Conservation (phyloP, 2,329 filamentous ascomycete species). For the Fusarium sp. region DNA sequence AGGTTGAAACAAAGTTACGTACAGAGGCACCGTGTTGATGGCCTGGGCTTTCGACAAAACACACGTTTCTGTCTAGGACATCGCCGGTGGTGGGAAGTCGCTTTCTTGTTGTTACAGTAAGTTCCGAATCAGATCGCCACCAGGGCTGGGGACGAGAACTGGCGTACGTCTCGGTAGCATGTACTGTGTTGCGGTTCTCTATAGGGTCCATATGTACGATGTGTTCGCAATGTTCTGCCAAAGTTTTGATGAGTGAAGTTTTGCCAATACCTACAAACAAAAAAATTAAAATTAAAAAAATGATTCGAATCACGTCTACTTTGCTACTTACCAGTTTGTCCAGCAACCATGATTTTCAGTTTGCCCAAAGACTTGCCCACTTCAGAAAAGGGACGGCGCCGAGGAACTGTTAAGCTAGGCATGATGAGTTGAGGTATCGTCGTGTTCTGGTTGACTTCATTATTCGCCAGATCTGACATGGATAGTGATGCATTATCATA, state of each 20-base stretch:
- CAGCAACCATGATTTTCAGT: conserved; percentile 88
- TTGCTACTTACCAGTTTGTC: conserved; percentile 70
- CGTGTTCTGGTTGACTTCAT: conserved; percentile 34
- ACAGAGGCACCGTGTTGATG: conserved; percentile 66
- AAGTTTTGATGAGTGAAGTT: conserved; percentile 87
- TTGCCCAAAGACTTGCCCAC: conserved; percentile 84
- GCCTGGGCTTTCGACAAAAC: conserved; percentile 88
- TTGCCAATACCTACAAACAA: conserved; percentile 78
- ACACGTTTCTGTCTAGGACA: conserved; percentile 89
- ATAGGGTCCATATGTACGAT: conserved; percentile 91
- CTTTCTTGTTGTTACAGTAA: conserved; percentile 66
- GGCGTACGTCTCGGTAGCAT: conserved; percentile 76
- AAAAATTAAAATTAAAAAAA: neutral
- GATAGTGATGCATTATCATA: conserved; percentile 29
- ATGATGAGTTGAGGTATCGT: conserved; percentile 87
- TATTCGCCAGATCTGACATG: conserved; percentile 29
- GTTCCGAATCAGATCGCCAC: conserved; percentile 88
- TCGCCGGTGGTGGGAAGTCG: conserved; percentile 75
- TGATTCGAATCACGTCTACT: neutral
- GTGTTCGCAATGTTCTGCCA: conserved; percentile 87
- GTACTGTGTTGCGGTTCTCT: conserved; percentile 45
- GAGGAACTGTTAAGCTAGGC: conserved; percentile 94
- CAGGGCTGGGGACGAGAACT: conserved; percentile 86
- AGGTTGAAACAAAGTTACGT: conserved; percentile 45
- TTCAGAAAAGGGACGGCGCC: conserved; percentile 88